A percentile compares a stretch with the other conserved stretches of the same genome.
Evolutionary conservation across 2,329 filamentous ascomycete species (phyloP).

Genomic region (Stagonosporopsis cucurbitacearum): DNA sequence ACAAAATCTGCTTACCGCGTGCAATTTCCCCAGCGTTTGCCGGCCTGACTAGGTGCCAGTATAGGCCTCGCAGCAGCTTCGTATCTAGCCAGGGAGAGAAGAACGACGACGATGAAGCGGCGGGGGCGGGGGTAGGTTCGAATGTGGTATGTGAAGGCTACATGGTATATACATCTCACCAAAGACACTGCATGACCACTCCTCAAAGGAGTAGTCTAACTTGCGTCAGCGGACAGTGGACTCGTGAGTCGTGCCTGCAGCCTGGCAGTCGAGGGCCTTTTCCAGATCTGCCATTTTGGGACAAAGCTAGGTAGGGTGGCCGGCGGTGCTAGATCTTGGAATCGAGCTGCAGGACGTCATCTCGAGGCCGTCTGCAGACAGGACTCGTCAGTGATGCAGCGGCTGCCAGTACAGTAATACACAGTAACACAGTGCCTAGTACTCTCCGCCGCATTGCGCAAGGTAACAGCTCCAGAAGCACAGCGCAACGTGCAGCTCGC

Average conservation of each 20-base stretch:
- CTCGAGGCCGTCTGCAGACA: background rate
- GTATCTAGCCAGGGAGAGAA: no score
- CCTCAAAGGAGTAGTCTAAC: background rate
- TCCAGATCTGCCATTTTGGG: background rate
- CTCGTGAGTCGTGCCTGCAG: slow-evolving; percentile 2
- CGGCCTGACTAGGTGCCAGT: background rate
- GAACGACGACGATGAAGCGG: background rate
- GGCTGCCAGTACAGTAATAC: no score
- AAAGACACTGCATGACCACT: background rate
- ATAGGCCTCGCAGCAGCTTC: background rate
- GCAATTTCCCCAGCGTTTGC: slow-evolving; percentile 2
- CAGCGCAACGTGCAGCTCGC: background rate
- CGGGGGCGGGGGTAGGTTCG: background rate
- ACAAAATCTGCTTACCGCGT: background rate
- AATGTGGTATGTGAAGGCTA: background rate
- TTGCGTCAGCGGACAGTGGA: slow-evolving; percentile 7
- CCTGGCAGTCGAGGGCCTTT: background rate
- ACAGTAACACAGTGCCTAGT: no score
- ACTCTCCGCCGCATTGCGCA: slow-evolving; percentile 2
- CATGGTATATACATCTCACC: background rate
- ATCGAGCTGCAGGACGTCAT: slow-evolving; percentile 8
- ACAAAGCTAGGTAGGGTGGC: slow-evolving; percentile 12
- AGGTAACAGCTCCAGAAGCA: background rate
- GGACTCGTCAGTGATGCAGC: background rate
- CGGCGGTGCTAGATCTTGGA: slow-evolving; percentile 9